Conservation (phyloP, 2,329 filamentous ascomycete species). For the Rhytidhysteron rufulum region DNA sequence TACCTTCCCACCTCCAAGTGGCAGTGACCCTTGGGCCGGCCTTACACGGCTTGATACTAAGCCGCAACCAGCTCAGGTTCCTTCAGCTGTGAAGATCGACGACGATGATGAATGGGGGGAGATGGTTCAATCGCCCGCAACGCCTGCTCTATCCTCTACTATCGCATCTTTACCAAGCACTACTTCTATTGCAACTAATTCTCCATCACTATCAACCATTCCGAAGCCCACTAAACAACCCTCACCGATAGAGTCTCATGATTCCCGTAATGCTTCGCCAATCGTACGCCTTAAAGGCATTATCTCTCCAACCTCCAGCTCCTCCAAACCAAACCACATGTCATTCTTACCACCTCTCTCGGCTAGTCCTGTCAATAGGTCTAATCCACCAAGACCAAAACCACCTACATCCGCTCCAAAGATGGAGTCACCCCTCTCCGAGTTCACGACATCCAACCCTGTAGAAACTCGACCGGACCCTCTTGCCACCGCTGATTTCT, state of each 20-base stretch:
- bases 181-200: constrained; percentile 10
- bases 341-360: constrained; percentile 14
- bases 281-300: constrained; percentile 29
- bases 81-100: constrained; percentile 13
- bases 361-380: neutral
- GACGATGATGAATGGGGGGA: constrained; percentile 37
- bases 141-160: constrained; percentile 11
- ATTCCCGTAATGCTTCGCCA: constrained; percentile 21
- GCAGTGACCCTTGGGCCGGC: constrained; percentile 15
- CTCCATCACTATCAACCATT: constrained; percentile 4
- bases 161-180: constrained; percentile 8
- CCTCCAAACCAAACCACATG: constrained; percentile 26
- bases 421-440: neutral
- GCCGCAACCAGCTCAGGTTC: constrained; percentile 3
- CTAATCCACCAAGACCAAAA: neutral
- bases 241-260: constrained; percentile 8
- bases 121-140: constrained; percentile 34
- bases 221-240: constrained; percentile 3
- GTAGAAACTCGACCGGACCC: constrained; percentile 13
- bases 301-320: constrained; percentile 33
- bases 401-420: neutral
- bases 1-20: constrained; percentile 1
- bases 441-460: neutral
- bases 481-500: constrained; percentile 13
- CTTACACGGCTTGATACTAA: constrained; percentile 13